Evolutionary conservation across 1,139 yeast genomes (phyloP), one percentile per base, ranked within the genome.

Genomic region (Suhomyces ambrosiae): DNA sequence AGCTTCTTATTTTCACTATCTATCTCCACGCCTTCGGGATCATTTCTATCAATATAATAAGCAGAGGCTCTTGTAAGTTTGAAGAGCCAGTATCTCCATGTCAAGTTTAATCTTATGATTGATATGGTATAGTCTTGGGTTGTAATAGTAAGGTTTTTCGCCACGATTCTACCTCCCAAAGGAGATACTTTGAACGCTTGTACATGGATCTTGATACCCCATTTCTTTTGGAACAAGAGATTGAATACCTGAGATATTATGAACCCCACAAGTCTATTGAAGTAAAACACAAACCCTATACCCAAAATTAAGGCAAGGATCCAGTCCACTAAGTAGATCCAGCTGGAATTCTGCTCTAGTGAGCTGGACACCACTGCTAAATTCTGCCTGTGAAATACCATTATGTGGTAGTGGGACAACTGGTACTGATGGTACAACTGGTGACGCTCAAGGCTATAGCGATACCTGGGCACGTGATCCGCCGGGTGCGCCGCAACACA

Each of bases 251-350:
- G 57, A 6, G 94, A 76, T 7, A 87, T 25, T 0, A 76, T 16
- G 39, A 74, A 69, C n/a, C 94, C 97, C 12, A 84, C 59, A 11
- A 82, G 61, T 43, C 97, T 72, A 51, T 86, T 83, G 63, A 88
- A 78, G 62, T 82, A 86, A 63, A 89, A 89, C 29, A 88, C 65
- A 44, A 85, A 74, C 25, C 84, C 77, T 3, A 86, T 57, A 0
- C 82, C 70, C 13, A 86, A 67, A 15, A 84, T 63, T 28, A 86
- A 70, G 2, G 85, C 74, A 44, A 89, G 65, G 30, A 85, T 64
- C 95, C 96, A 88, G 56, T 87, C 89, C 23, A 80, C 82, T 43
- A 89, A 66, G 58, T 89, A 90, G 19, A 86, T 86, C 95, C 95
- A 86, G 53, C 82, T 75, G 49, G 84, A 80, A 46, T 73, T 72